Conservation (phyloP, 306 rosid genomes). For the Psophocarpus tetragonolobus region DNA sequence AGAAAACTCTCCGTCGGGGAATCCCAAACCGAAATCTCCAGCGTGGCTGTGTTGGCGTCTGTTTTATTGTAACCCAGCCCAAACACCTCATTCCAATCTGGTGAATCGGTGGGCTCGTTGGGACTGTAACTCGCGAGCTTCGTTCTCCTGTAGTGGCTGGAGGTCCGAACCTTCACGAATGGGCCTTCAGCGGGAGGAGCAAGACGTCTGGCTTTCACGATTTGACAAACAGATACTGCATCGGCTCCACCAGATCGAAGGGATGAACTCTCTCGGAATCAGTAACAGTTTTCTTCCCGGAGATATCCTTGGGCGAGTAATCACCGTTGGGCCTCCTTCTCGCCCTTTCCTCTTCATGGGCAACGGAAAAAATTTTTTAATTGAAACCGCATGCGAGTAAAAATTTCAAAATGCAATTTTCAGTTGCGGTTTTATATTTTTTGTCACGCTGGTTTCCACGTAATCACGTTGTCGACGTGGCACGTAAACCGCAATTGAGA, state of each 20-base stretch:
- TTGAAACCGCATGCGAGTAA: too few relatives aligned
- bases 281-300: slow-evolving; percentile 34
- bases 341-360: slow-evolving; percentile 53
- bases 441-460: too few relatives aligned
- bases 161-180: slow-evolving; percentile 57
- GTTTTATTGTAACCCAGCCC: slow-evolving; percentile 56
- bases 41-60: slow-evolving; percentile 51
- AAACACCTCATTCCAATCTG: slow-evolving; percentile 81
- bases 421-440: too few relatives aligned
- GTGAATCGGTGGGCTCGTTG: slow-evolving; percentile 68
- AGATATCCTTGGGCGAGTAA: slow-evolving; percentile 65
- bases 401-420: too few relatives aligned
- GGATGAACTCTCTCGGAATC: slow-evolving; percentile 69
- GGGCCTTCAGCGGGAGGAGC: slow-evolving; percentile 54
- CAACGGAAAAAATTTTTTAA: too few relatives aligned
- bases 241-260: slow-evolving; percentile 81
- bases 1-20: slow-evolving; percentile 58
- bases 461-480: too few relatives aligned
- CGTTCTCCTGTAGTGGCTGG: slow-evolving; percentile 49
- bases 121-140: slow-evolving; percentile 57
- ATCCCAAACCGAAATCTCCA: slow-evolving; percentile 82
- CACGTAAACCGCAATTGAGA: too few relatives aligned
- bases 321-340: slow-evolving; percentile 65
- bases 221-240: slow-evolving; percentile 78
- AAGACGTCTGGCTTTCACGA: slow-evolving; percentile 76